Evolutionary conservation across 2,329 filamentous ascomycete genomes (phyloP), one percentile per base, ranked within the genome.

Genomic region (Didymellaceae sp.): DNA sequence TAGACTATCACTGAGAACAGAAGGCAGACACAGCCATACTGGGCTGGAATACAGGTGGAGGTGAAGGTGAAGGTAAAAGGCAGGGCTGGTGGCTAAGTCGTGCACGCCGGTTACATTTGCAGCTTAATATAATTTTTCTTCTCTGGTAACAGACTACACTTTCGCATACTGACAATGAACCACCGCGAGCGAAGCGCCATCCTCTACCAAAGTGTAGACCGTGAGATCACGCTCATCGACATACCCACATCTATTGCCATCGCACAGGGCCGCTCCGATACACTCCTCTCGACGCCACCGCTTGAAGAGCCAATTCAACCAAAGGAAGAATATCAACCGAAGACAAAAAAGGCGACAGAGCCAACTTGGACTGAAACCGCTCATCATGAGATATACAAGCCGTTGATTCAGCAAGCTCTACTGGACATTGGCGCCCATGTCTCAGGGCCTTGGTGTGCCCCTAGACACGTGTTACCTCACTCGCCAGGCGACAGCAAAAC

Each of bases 161-260:
- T 16, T 6, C 10, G 18, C 8, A 10, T 28, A 6, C 35, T 14
- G n/a, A n/a, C 38, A 21, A 47, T 41, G 49, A 20, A 30, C 16
- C 28, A 33, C 30, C 17, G 25, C 13, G 13, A 48, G 50, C 20
- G 32, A 18, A 57, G 40, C 44, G 18, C 62, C 8, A 77, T 87
- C 17, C 68, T 88, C 31, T 87, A 81, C 70, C 75, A 80, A 51
- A 84, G 79, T 56, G 61, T 70, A 2, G 73, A 77, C 4, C 65
- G 73, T 39, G 77, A 80, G 35, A 71, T 86, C 44, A 76, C 83
- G 17, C 68, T 91, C 20, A 70, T 91, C 42, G 89, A 92, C 63
- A 82, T 91, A 35, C 88, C 89, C 18, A 76, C 78, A 14, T 89
- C 89, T 1, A 82, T 91, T 30, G 85, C 88, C 58, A 78, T 83